phyloP scores from a whole-genome alignment of 2,329 filamentous ascomycete genomes.

The Lecanosticta acicola region DNA sequence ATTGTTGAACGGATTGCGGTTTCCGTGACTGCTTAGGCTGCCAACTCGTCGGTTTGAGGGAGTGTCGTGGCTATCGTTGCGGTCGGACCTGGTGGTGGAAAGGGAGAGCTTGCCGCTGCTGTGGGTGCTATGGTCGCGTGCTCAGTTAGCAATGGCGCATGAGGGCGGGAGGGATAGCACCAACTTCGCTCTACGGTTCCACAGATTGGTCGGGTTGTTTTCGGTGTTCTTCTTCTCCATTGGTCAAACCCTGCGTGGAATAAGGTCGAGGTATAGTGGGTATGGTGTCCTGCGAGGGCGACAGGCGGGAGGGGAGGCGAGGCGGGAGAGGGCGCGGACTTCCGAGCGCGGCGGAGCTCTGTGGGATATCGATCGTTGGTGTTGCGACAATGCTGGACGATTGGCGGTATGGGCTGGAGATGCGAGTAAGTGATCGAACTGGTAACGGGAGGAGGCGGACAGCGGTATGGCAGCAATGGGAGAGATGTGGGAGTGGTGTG shows the following conservation, averaged over 20 bases:
- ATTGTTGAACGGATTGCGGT: constrained; percentile 71
- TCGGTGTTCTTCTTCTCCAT: constrained; percentile 31
- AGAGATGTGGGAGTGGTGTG: neutral
- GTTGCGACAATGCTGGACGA: neutral
- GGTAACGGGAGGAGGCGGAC: neutral
- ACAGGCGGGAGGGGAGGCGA: constrained; percentile 10
- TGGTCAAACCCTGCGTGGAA: constrained; percentile 6
- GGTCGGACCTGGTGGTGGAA: constrained; percentile 61
- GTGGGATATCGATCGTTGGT: neutral
- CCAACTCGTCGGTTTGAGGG: constrained; percentile 66
- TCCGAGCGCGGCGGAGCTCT: constrained; percentile 5
- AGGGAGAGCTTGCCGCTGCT: constrained; percentile 89
- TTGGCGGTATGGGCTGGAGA: neutral
- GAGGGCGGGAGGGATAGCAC: constrained; percentile 27
- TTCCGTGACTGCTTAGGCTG: constrained; percentile 64
- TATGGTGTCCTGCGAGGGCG: constrained; percentile 4
- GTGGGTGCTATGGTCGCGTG: constrained; percentile 47
- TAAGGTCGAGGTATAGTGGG: neutral
- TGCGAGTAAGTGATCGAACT: neutral
- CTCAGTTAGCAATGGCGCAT: constrained; percentile 21
- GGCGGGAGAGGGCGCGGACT: constrained; percentile 7
- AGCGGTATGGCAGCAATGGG: neutral
- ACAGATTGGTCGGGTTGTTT: constrained; percentile 45
- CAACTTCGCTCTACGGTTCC: constrained; percentile 80
- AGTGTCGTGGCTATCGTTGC: constrained; percentile 48